These are phyloP conservation scores for Chlorophyllum brunneum DNA, from an alignment of 768 basidiomycete species.

Conservation along the genomic window DNA sequence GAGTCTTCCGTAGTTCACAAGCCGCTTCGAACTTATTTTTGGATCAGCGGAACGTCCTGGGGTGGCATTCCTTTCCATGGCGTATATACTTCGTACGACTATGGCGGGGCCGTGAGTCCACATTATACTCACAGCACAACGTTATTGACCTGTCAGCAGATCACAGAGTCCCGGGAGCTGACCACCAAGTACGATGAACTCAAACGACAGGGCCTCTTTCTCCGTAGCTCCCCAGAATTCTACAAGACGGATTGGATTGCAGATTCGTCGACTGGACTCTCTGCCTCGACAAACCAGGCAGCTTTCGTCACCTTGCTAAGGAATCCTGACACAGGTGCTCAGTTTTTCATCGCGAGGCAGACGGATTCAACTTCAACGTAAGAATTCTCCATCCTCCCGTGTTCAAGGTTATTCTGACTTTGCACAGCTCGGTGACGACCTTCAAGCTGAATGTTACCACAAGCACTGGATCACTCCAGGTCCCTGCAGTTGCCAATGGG, in stretches of 20 bases:
- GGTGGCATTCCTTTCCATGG: conserved; percentile 76
- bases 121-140: background rate
- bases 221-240: conserved; percentile 76
- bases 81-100: conserved; percentile 81
- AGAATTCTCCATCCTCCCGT: conserved; percentile 21
- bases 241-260: conserved; percentile 76
- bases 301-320: conserved; percentile 58
- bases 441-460: conserved; percentile 65
- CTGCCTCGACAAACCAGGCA: conserved; percentile 35
- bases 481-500: conserved; percentile 50
- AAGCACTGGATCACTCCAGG: conserved; percentile 42
- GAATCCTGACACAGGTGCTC: conserved; percentile 64
- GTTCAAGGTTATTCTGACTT: background rate
- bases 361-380: conserved; percentile 63
- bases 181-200: conserved; percentile 72
- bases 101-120: conserved; percentile 53
- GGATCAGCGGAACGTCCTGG: conserved; percentile 76
- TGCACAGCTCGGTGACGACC: conserved; percentile 37
- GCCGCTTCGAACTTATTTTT: background rate
- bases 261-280: conserved; percentile 49
- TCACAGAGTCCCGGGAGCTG: conserved; percentile 64
- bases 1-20: conserved; percentile 7
- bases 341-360: conserved; percentile 73
- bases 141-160: conserved; percentile 21
- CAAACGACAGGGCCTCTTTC: conserved; percentile 73